Percentiles rank a stretch among this genome's conserved stretches.
Evolutionary conservation across 257 asterid genomes (phyloP).

Genomic region (Fraxinus anomala): DNA sequence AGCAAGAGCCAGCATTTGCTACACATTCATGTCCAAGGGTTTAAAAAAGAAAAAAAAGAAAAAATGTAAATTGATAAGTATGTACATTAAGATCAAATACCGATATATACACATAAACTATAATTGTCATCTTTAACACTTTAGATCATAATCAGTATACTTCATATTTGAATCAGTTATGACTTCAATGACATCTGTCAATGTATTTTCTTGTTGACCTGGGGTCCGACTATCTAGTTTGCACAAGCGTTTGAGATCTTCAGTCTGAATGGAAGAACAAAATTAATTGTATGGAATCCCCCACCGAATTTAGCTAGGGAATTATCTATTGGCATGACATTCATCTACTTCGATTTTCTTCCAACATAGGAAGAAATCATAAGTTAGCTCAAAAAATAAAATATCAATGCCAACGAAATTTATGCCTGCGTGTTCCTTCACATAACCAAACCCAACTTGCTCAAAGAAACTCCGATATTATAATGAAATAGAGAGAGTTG

Average conservation of each 20-base stretch:
- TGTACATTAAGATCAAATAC: not conserved
- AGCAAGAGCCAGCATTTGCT: conserved; percentile 58
- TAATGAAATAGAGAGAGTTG: not conserved
- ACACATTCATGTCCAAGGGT: conserved; percentile 69
- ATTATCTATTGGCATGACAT: not conserved
- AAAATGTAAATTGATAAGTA: not conserved
- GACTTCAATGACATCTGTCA: conserved; percentile 52
- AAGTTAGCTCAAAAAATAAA: not conserved
- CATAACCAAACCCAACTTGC: not conserved
- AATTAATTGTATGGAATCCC: not conserved
- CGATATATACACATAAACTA: no score
- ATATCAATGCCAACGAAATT: not conserved
- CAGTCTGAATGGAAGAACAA: conserved; percentile 34
- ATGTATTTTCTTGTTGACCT: conserved; percentile 51
- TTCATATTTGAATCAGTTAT: conserved; percentile 40
- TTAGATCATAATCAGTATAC: not conserved
- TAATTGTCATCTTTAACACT: no score
- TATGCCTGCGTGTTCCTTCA: not conserved
- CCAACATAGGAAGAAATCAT: not conserved
- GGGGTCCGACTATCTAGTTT: conserved; percentile 48
- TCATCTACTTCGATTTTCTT: not conserved
- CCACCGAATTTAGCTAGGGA: not conserved
- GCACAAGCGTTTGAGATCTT: conserved; percentile 45
- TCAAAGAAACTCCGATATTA: not conserved
- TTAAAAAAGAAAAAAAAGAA: no score